These are phyloP conservation scores for Dimargaris cristalligena DNA, from an alignment of 192 early-diverging fungal species.

Conservation along the genomic window DNA sequence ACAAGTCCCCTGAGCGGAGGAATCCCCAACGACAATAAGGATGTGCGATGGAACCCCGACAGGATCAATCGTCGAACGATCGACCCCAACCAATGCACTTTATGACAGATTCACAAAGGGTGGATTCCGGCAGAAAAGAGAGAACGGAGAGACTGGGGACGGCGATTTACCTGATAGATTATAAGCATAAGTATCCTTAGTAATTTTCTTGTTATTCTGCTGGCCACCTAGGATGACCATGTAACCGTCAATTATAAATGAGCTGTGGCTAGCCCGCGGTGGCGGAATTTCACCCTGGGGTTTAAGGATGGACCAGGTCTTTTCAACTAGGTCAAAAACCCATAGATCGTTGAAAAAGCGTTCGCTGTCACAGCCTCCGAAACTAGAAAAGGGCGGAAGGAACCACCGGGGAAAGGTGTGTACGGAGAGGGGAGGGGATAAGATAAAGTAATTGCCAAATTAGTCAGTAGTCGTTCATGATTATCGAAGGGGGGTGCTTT, in stretches of 20 bases:
- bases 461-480: background rate
- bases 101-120: background rate
- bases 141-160: background rate
- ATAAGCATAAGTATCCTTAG: slow-evolving; percentile 30
- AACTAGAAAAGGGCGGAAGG: slow-evolving; percentile 18
- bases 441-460: background rate
- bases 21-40: background rate
- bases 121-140: background rate
- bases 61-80: background rate
- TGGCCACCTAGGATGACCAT: slow-evolving; percentile 32
- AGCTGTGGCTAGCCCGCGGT: slow-evolving; percentile 25
- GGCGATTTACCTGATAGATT: slow-evolving; percentile 17
- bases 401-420: background rate
- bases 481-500: no score
- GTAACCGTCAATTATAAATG: slow-evolving; percentile 29
- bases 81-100: background rate
- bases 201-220: slow-evolving; percentile 17
- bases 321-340: slow-evolving; percentile 18
- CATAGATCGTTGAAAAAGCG: slow-evolving; percentile 32
- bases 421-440: background rate
- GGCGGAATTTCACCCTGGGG: slow-evolving; percentile 27
- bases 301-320: slow-evolving; percentile 20
- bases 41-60: background rate
- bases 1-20: background rate
- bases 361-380: slow-evolving; percentile 28